phyloP scores from a whole-genome alignment of 2,329 filamentous ascomycete species.

The Penicillium capsulatum region DNA sequence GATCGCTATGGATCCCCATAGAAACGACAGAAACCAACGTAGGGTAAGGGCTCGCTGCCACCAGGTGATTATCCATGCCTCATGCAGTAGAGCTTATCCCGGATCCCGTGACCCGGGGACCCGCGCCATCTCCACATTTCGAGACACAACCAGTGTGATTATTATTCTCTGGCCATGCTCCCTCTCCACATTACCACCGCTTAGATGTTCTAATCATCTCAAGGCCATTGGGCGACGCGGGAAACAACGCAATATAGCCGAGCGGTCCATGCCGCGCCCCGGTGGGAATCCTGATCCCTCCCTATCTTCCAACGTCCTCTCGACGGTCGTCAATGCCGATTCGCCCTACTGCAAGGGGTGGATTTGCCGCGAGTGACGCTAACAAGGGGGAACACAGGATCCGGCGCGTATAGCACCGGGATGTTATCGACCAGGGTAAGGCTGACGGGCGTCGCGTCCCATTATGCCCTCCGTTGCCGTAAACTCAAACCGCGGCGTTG shows the following conservation, averaged over 20 bases:
- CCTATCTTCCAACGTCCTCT: constrained; percentile 10
- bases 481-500: constrained; percentile 1
- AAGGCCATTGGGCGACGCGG: constrained; percentile 3
- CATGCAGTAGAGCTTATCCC: too few relatives aligned
- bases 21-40: too few relatives aligned
- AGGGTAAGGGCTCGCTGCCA: too few relatives aligned
- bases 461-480: not conserved
- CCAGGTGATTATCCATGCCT: too few relatives aligned
- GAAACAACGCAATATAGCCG: constrained; percentile 6
- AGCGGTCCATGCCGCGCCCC: constrained; percentile 10
- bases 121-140: too few relatives aligned
- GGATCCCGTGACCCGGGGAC: too few relatives aligned
- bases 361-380: constrained; percentile 14
- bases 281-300: constrained; percentile 12
- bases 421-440: not conserved
- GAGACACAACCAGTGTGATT: too few relatives aligned
- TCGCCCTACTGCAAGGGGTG: constrained; percentile 13
- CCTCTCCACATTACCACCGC: not conserved
- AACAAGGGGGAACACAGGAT: too few relatives aligned
- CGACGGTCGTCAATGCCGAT: constrained; percentile 8
- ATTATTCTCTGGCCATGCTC: too few relatives aligned
- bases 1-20: too few relatives aligned
- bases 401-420: not conserved
- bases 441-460: constrained; percentile 5
- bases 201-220: not conserved